Conservation (phyloP, 2,329 filamentous ascomycete species). For the Exophiala spinifera region DNA sequence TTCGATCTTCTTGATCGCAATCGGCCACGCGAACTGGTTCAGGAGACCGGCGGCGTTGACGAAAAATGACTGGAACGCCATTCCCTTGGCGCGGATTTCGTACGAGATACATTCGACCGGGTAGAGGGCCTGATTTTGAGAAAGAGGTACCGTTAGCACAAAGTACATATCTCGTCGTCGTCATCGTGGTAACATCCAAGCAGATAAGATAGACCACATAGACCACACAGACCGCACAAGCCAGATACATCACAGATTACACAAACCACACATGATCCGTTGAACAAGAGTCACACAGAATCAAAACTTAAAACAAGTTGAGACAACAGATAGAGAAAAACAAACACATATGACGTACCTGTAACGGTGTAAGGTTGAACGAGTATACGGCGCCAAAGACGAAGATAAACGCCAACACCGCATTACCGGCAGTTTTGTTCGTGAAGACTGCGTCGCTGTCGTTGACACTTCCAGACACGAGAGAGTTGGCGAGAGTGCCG, state of each 20-base stretch:
- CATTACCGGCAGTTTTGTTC: slow-evolving; percentile 44
- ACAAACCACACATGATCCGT: no score
- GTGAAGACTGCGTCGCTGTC: slow-evolving; percentile 24
- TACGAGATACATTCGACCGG: slow-evolving; percentile 54
- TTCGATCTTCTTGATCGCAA: slow-evolving; percentile 45
- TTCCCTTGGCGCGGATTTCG: slow-evolving; percentile 56
- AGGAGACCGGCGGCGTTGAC: slow-evolving; percentile 47
- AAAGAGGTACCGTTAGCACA: no score
- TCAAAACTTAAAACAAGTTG: no score
- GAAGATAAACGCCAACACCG: slow-evolving; percentile 53
- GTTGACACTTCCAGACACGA: slow-evolving; percentile 19
- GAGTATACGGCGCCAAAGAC: slow-evolving; percentile 54
- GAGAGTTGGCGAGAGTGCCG: slow-evolving; percentile 34
- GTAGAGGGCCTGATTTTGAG: slow-evolving; percentile 42
- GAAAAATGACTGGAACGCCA: slow-evolving; percentile 49
- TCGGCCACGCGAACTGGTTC: slow-evolving; percentile 46
- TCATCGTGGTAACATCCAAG: no score
- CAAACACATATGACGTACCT: slow-evolving; percentile 25
- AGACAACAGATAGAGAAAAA: neutral
- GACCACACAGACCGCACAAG: no score
- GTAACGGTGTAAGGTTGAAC: slow-evolving; percentile 46
- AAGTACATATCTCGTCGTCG: no score
- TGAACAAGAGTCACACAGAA: no score
- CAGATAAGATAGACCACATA: no score
- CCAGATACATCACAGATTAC: no score